Evolutionary conservation across 345 rosid genomes (phyloP).

Genomic region (Eucalyptus microcorys): DNA sequence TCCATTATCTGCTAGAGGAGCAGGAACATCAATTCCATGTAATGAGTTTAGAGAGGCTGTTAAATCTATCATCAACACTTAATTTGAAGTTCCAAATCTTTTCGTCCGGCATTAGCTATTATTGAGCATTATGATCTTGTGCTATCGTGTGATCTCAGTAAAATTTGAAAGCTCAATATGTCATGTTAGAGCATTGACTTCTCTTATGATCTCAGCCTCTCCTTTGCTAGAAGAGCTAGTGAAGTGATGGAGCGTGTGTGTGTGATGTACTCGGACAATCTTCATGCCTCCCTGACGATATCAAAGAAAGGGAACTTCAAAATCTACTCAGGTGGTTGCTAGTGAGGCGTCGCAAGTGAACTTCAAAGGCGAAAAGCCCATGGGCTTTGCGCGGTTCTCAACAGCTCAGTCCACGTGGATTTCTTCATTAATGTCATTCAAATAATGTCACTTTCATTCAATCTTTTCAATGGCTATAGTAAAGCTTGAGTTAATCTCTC

Average conservation of each 20-base stretch:
- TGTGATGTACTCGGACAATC: conserved; percentile 43
- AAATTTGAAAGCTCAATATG: not conserved
- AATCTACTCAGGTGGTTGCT: no score
- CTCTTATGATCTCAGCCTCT: not conserved
- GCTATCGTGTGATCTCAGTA: not conserved
- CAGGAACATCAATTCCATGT: no score
- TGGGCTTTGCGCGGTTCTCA: no score
- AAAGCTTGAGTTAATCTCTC: not conserved
- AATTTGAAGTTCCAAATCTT: not conserved
- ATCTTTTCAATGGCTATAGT: no score
- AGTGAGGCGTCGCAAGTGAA: no score
- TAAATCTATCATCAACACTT: not conserved
- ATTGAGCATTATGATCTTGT: not conserved
- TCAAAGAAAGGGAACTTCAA: no score
- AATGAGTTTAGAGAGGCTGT: no score
- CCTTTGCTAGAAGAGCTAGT: not conserved
- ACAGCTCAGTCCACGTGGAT: accelerated
- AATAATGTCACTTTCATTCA: no score
- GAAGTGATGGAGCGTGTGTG: not conserved
- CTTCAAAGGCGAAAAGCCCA: no score
- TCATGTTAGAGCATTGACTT: not conserved
- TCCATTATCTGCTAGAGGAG: no score
- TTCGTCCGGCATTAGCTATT: not conserved
- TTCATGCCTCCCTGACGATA: conserved; percentile 11
- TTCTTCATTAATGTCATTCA: no score